Conservation (phyloP, 1,284 basidiomycete species). For the Trichosporon sp. region DNA sequence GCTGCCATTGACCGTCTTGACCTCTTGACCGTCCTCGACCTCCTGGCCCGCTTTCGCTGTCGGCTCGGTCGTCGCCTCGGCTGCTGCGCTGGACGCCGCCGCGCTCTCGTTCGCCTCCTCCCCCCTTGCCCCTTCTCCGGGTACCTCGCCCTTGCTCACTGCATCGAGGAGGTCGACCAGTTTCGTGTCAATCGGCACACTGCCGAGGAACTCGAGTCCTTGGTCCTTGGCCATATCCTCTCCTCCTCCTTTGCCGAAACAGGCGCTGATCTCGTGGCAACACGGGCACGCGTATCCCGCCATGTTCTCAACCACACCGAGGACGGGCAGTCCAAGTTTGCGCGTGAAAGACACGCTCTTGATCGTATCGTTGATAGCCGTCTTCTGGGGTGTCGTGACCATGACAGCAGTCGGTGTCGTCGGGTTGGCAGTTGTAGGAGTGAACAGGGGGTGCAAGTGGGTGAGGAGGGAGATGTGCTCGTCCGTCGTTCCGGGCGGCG, state of each 20-base stretch:
- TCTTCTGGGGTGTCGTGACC: conserved; percentile 96
- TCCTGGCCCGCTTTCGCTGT: too few species aligned
- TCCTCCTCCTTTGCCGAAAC: conserved; percentile 94
- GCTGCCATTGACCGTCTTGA: too few species aligned
- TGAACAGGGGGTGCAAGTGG: conserved; percentile 82
- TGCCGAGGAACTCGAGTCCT: conserved; percentile 76
- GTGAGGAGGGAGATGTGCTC: conserved; percentile 96
- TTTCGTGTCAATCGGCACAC: conserved; percentile 90
- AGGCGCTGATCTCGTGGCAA: conserved; percentile 88
- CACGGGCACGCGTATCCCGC: conserved; percentile 97
- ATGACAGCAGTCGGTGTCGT: conserved; percentile 73
- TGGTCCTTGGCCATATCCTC: conserved; percentile 79
- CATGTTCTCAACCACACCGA: conserved; percentile 98
- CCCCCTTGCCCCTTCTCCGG: conserved; percentile 28
- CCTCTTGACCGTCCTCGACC: too few species aligned
- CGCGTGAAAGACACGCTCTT: conserved; percentile 95
- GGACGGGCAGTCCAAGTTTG: conserved; percentile 79
- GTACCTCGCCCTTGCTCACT: conserved; percentile 58
- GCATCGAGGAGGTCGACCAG: conserved; percentile 86
- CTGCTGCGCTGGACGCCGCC: too few species aligned
- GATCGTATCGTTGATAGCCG: conserved; percentile 90
- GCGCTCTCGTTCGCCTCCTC: conserved; percentile 18
- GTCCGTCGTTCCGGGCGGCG: conserved; percentile 96
- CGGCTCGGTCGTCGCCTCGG: too few species aligned
- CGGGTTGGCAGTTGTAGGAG: conserved; percentile 58